Evolutionary conservation across 768 basidiomycete species (phyloP).

Genomic region (Mycena capillaripes): DNA sequence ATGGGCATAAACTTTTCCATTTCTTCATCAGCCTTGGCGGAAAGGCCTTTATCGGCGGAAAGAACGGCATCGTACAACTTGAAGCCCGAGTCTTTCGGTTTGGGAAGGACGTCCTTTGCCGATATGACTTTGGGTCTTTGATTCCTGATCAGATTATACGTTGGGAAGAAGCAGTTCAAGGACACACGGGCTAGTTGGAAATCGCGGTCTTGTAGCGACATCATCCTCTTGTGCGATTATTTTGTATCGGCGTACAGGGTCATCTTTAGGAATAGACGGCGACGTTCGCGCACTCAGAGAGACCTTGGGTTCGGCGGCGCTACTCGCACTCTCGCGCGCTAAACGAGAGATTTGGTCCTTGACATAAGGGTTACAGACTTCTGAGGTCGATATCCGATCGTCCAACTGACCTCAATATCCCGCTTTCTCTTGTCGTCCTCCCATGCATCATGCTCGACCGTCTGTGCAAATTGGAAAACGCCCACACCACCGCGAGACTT

Average conservation of each 20-base stretch:
- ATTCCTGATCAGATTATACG: not conserved
- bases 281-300: constrained; percentile 34
- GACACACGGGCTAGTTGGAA: constrained; percentile 59
- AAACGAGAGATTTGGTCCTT: constrained; percentile 73
- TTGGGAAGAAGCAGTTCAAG: constrained; percentile 15
- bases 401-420: constrained; percentile 71
- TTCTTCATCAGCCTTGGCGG: constrained; percentile 63
- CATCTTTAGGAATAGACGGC: constrained; percentile 48
- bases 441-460: constrained; percentile 80
- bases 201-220: constrained; percentile 42
- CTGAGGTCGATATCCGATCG: not conserved
- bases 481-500: constrained; percentile 69
- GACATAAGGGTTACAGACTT: constrained; percentile 5
- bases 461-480: constrained; percentile 87
- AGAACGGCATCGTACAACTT: constrained; percentile 83
- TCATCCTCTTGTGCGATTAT: constrained; percentile 54
- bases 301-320: constrained; percentile 33
- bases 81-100: constrained; percentile 56
- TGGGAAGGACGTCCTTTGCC: constrained; percentile 59
- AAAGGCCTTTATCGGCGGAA: constrained; percentile 46
- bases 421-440: constrained; percentile 69
- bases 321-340: constrained; percentile 53
- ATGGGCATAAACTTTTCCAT: constrained; percentile 85
- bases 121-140: constrained; percentile 70
- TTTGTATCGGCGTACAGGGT: constrained; percentile 63